Conservation (phyloP, 2,329 filamentous ascomycete species). For the Hypoxylon sp. region DNA sequence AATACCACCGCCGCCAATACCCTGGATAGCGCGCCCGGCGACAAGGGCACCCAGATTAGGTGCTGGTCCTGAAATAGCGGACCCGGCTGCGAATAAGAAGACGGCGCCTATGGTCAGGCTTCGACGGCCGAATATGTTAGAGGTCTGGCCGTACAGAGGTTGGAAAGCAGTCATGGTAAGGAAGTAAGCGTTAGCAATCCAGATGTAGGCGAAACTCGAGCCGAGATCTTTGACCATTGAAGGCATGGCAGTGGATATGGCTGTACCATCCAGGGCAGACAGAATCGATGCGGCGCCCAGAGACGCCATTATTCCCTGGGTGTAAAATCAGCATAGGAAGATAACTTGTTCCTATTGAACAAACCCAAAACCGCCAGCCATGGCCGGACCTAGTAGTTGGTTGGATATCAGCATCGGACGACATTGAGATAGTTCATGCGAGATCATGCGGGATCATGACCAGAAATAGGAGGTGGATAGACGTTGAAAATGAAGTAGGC, state of each 20-base stretch:
- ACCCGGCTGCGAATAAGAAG: constrained; percentile 61
- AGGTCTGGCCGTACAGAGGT: constrained; percentile 61
- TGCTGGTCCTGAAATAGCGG: constrained; percentile 60
- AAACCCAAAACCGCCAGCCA: no score
- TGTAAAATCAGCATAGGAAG: no score
- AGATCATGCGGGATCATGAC: no score
- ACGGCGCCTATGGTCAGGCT: constrained; percentile 53
- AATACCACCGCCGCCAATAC: constrained; percentile 50
- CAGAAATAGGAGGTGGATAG: no score
- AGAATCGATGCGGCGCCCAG: constrained; percentile 13
- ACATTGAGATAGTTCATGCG: no score
- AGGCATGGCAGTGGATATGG: constrained; percentile 44
- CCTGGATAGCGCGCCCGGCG: constrained; percentile 56
- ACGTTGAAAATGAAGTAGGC: no score
- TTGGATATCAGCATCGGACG: no score
- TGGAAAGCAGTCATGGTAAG: constrained; percentile 58
- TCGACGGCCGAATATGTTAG: constrained; percentile 63
- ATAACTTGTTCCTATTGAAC: no score
- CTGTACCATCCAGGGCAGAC: constrained; percentile 39
- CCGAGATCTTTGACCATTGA: constrained; percentile 44
- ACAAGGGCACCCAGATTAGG: constrained; percentile 59
- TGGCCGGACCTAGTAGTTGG: no score
- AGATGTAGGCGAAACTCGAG: constrained; percentile 35
- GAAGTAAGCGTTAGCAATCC: constrained; percentile 43
- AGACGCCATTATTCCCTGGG: no score